These are phyloP conservation scores for Penicillium sp. DNA, from an alignment of 2,329 filamentous ascomycete genomes.

Conservation along the genomic window DNA sequence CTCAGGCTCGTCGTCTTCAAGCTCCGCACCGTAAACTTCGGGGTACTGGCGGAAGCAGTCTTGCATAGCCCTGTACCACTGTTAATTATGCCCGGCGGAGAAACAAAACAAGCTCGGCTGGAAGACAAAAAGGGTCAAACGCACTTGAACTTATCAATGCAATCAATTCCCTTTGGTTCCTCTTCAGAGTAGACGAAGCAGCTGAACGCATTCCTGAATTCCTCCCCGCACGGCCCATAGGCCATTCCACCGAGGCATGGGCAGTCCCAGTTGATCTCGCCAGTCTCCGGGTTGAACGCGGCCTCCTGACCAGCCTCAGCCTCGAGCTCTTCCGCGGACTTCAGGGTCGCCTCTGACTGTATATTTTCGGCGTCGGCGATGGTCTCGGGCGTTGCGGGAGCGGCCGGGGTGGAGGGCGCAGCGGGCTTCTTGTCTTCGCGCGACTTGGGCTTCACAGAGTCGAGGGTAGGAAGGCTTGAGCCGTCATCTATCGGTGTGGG, in stretches of 20 bases:
- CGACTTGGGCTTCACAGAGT: constrained; percentile 67
- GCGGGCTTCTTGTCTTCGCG: constrained; percentile 34
- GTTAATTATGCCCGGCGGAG: constrained; percentile 8
- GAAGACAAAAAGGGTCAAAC: constrained; percentile 39
- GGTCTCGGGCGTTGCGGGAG: not conserved
- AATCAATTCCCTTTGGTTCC: constrained; percentile 97
- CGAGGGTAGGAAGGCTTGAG: constrained; percentile 66
- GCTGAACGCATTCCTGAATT: constrained; percentile 95
- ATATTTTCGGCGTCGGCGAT: constrained; percentile 17
- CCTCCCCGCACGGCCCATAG: constrained; percentile 89
- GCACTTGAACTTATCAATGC: constrained; percentile 96
- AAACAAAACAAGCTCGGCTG: not conserved
- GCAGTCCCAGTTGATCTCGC: constrained; percentile 99
- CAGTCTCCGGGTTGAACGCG: constrained; percentile 97
- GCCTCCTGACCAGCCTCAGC: constrained; percentile 85
- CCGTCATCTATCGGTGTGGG: constrained; percentile 47
- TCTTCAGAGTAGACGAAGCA: constrained; percentile 96
- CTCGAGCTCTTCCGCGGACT: constrained; percentile 65
- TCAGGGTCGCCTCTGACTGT: constrained; percentile 30
- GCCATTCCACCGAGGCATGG: constrained; percentile 98
- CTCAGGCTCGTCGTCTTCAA: constrained; percentile 71
- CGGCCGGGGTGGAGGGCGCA: constrained; percentile 8
- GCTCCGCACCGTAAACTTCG: constrained; percentile 87
- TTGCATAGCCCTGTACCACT: constrained; percentile 79
- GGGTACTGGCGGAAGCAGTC: constrained; percentile 93